Evolutionary conservation across 1,139 yeast species (phyloP), one percentile per base, ranked within the genome.

Genomic region (Kodamaea arcana): DNA sequence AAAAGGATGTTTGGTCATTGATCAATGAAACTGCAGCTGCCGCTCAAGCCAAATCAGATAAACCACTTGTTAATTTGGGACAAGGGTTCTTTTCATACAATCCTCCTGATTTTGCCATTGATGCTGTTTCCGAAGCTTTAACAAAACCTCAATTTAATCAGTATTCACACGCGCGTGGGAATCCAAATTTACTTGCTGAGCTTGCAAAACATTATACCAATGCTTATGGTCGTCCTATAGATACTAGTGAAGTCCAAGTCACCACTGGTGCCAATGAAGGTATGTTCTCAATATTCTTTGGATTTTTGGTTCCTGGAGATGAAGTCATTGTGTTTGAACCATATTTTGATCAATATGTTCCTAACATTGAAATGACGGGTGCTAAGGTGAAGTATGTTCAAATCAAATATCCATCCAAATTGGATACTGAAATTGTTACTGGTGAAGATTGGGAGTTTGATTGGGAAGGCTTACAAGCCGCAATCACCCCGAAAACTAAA

Each of bases 231-330:
- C 71, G 86, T 32, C 58, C 66, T n/a, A 65, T 87, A 13, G 72
- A 74, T 17, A 62, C 71, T n/a, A 71, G 77, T 27, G 83, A 87
- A 50, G 70, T 92, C 30, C 78, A 83, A 39, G 80, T 90, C 33
- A 86, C 97, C 27, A 90, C 97, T 1, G 98, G 98, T 37, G 98
- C 98, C 30, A 92, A 92, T 51, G 97, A 92, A 62, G 98, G 97
- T 27, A 84, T 92, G 70, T 72, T 86, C 39, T 63, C 95, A 2
- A 78, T 84, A 4, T 80, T 90, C 55, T 83, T 88, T 41, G 98
- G 94, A 0, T 83, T 88, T 47, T 63, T 92, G 44, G 75, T 85
- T 32, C 77, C 80, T 2, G 97, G 94, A 13, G 98, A 92, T 54
- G 98, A 92, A 60, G 98, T 83, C 14, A 84, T 92, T 59, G 97